Evolutionary conservation across 2,329 filamentous ascomycete species (phyloP).

Genomic region (Aspergillus ruber): DNA sequence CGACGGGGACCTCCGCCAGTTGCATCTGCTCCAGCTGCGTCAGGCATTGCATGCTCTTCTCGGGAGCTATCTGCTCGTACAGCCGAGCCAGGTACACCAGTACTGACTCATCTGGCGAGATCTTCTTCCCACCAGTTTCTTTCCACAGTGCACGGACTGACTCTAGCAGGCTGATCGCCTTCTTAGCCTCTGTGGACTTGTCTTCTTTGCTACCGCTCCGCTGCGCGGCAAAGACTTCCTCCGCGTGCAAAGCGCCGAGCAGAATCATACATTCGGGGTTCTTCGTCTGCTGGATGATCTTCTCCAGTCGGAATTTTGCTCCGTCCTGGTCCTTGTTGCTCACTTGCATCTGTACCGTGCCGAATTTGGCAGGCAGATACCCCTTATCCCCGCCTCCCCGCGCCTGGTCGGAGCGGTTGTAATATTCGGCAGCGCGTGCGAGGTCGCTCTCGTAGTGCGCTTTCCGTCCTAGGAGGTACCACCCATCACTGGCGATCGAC

Average conservation of each 20-base stretch:
- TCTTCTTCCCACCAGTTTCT: slow-evolving; percentile 71
- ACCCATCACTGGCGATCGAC: slow-evolving; percentile 92
- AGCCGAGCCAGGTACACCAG: slow-evolving; percentile 85
- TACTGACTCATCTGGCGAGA: slow-evolving; percentile 75
- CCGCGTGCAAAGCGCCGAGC: slow-evolving; percentile 83
- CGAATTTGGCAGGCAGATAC: slow-evolving; percentile 91
- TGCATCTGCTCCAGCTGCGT: slow-evolving; percentile 89
- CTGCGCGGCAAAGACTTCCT: slow-evolving; percentile 82
- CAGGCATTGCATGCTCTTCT: slow-evolving; percentile 87
- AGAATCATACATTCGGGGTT: slow-evolving; percentile 85
- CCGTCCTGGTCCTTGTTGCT: slow-evolving; percentile 78
- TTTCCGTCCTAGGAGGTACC: slow-evolving; percentile 89
- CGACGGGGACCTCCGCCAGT: slow-evolving; percentile 66
- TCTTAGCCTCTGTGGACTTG: slow-evolving; percentile 75
- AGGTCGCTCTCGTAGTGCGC: slow-evolving; percentile 76
- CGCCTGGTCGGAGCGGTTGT: slow-evolving; percentile 83
- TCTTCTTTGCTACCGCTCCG: slow-evolving; percentile 78
- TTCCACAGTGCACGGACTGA: slow-evolving; percentile 83
- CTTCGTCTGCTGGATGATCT: slow-evolving; percentile 81
- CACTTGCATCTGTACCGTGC: slow-evolving; percentile 81
- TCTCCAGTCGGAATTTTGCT: slow-evolving; percentile 88
- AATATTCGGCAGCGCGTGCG: slow-evolving; percentile 74
- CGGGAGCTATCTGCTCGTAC: slow-evolving; percentile 77
- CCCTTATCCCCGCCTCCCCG: slow-evolving; percentile 85
- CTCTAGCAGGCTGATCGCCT: slow-evolving; percentile 79